phyloP scores from a whole-genome alignment of 257 asterid species.

The Solanum pinnatisectum region DNA sequence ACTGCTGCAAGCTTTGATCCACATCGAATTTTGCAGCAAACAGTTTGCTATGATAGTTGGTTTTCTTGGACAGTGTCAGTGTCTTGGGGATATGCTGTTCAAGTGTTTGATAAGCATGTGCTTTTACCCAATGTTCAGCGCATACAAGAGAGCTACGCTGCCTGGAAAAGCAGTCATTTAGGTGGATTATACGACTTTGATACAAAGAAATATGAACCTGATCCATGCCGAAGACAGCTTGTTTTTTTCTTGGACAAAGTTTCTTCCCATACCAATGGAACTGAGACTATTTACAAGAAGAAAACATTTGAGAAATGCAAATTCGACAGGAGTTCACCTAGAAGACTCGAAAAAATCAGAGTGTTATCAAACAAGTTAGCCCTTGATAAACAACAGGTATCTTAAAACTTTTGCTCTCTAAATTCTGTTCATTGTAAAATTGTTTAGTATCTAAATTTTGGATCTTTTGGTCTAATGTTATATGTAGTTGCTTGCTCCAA shows the following conservation, averaged over 20 bases:
- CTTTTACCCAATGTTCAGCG: slow-evolving; percentile 44
- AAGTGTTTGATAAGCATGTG: slow-evolving; percentile 35
- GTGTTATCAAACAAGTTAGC: slow-evolving; percentile 49
- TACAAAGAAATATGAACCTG: slow-evolving; percentile 19
- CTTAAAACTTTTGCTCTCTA: not conserved
- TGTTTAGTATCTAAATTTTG: not conserved
- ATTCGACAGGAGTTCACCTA: slow-evolving; percentile 43
- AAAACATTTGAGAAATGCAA: slow-evolving; percentile 40
- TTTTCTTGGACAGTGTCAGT: slow-evolving; percentile 71
- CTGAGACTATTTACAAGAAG: slow-evolving; percentile 30
- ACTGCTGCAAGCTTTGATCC: slow-evolving; percentile 45
- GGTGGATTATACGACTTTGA: slow-evolving; percentile 19
- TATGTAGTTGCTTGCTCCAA: slow-evolving; percentile 54
- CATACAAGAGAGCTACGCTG: slow-evolving; percentile 31
- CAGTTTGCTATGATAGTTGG: slow-evolving; percentile 69
- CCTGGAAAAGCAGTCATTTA: slow-evolving; percentile 40
- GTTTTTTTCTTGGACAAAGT: slow-evolving; percentile 41
- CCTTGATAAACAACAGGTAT: slow-evolving; percentile 50
- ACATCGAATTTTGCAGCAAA: slow-evolving; percentile 58
- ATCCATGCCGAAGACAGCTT: slow-evolving; percentile 49
- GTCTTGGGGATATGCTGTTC: slow-evolving; percentile 87
- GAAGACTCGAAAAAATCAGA: slow-evolving; percentile 45
- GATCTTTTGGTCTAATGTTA: not conserved
- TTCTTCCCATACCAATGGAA: slow-evolving; percentile 15
- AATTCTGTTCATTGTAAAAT: not conserved